phyloP scores from a whole-genome alignment of 2,329 filamentous ascomycete species.

The Cladosporium velox region DNA sequence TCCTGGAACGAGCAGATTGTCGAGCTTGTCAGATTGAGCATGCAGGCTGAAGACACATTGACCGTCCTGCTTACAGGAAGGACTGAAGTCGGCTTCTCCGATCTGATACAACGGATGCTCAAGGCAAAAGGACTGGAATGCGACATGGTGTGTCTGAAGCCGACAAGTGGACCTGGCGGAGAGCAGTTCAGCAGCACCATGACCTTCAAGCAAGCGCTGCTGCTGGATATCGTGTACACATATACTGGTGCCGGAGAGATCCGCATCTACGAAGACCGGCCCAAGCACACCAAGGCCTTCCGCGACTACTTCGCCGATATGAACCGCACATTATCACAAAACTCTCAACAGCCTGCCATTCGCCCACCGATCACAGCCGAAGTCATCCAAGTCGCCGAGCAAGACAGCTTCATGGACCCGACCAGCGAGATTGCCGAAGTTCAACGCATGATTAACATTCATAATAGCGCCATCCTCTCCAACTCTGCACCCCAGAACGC shows the following conservation, averaged over 20 bases:
- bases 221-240: slow-evolving; percentile 79
- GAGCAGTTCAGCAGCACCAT: slow-evolving; percentile 81
- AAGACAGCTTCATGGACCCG: slow-evolving; percentile 71
- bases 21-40: slow-evolving; percentile 75
- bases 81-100: slow-evolving; percentile 72
- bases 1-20: slow-evolving; percentile 96
- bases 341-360: slow-evolving; percentile 44
- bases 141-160: slow-evolving; percentile 86
- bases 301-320: slow-evolving; percentile 79
- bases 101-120: slow-evolving; percentile 79
- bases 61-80: slow-evolving; percentile 87
- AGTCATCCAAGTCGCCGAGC: slow-evolving; percentile 83
- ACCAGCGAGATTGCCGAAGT: slow-evolving; percentile 79
- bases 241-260: slow-evolving; percentile 83
- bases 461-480: slow-evolving; percentile 66
- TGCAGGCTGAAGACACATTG: slow-evolving; percentile 80
- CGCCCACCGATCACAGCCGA: slow-evolving; percentile 71
- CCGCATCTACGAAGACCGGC: slow-evolving; percentile 65
- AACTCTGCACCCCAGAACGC: slow-evolving; percentile 48
- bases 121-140: slow-evolving; percentile 78
- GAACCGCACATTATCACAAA: slow-evolving; percentile 61
- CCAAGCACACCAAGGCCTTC: slow-evolving; percentile 74
- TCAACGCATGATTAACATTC: slow-evolving; percentile 83
- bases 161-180: slow-evolving; percentile 74
- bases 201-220: slow-evolving; percentile 86